Percentiles rank a stretch among this genome's conserved stretches.
These are phyloP conservation scores for Celoporthe dispersa DNA, from an alignment of 2,329 filamentous ascomycete genomes.

Conservation along the genomic window DNA sequence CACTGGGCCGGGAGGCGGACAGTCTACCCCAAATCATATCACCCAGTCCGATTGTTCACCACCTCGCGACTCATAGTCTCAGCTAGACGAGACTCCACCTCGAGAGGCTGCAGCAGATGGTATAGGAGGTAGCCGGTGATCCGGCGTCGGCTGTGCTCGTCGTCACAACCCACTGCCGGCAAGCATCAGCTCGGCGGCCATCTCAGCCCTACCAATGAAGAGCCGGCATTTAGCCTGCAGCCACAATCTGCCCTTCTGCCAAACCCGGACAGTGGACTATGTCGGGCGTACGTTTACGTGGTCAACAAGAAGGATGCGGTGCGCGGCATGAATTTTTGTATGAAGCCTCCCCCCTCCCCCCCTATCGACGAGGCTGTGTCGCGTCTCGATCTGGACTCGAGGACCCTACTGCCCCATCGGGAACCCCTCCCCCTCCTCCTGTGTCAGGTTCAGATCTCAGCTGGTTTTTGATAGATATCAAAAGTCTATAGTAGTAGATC, in stretches of 20 bases:
- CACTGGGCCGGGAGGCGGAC: background rate
- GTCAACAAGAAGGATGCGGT: background rate
- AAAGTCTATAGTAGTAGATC: background rate
- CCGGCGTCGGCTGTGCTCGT: background rate
- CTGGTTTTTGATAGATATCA: background rate
- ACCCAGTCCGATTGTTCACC: background rate
- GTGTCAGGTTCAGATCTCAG: background rate
- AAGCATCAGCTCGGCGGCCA: background rate
- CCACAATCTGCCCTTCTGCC: background rate
- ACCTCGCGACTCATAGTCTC: background rate
- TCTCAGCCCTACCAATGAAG: background rate
- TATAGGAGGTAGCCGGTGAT: background rate
- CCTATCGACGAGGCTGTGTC: background rate
- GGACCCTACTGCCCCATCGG: background rate
- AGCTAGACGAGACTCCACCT: background rate
- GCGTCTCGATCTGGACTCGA: background rate
- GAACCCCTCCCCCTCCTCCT: background rate
- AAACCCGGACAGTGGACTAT: background rate
- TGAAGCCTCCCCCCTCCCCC: background rate
- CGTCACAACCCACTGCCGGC: background rate
- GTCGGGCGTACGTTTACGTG: background rate
- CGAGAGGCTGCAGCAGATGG: background rate
- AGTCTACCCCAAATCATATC: background rate
- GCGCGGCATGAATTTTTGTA: background rate
- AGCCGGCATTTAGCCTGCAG: background rate